Percentiles rank a stretch among this genome's conserved stretches.
Conservation (phyloP, 345 rosid genomes). For the Aurinia saxatilis region DNA sequence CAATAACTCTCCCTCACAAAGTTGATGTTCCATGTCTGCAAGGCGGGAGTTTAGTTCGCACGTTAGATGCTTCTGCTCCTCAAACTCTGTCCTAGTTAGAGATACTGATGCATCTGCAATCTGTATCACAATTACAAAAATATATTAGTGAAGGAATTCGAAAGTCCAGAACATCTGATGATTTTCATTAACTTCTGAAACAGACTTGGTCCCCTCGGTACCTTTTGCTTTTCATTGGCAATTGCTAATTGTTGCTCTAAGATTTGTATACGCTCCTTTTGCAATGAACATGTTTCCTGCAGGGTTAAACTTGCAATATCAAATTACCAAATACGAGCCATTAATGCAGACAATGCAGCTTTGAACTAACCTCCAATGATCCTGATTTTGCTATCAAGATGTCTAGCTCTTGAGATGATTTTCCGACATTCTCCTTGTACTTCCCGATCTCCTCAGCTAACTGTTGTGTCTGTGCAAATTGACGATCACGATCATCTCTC, state of each 20-base stretch:
- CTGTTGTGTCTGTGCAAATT: slow-evolving; percentile 44
- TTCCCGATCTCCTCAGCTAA: slow-evolving; percentile 45
- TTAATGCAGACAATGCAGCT: neutral
- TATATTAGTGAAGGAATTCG: neutral
- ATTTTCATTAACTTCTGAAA: neutral
- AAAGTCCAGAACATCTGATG: neutral
- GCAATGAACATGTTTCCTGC: slow-evolving; percentile 83
- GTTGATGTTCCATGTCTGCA: slow-evolving; percentile 48
- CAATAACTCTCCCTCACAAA: slow-evolving; percentile 66
- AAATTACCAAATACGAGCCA: neutral
- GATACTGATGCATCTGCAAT: slow-evolving; percentile 45
- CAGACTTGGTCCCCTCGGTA: slow-evolving; percentile 9
- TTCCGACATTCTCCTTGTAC: slow-evolving; percentile 58
- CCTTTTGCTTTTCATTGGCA: slow-evolving; percentile 79
- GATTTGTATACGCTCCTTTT: slow-evolving; percentile 53
- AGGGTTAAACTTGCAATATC: slow-evolving; percentile 8
- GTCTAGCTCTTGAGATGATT: slow-evolving; percentile 59
- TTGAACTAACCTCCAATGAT: slow-evolving; percentile 62
- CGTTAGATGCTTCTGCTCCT: slow-evolving; percentile 39
- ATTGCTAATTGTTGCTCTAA: slow-evolving; percentile 54
- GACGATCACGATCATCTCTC: slow-evolving; percentile 81
- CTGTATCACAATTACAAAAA: slow-evolving; percentile 30
- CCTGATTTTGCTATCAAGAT: slow-evolving; percentile 44
- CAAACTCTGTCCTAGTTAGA: slow-evolving; percentile 44
- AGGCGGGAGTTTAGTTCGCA: slow-evolving; percentile 45